phyloP scores from a whole-genome alignment of 2,329 filamentous ascomycete species.

The Juglanconis juglandina region DNA sequence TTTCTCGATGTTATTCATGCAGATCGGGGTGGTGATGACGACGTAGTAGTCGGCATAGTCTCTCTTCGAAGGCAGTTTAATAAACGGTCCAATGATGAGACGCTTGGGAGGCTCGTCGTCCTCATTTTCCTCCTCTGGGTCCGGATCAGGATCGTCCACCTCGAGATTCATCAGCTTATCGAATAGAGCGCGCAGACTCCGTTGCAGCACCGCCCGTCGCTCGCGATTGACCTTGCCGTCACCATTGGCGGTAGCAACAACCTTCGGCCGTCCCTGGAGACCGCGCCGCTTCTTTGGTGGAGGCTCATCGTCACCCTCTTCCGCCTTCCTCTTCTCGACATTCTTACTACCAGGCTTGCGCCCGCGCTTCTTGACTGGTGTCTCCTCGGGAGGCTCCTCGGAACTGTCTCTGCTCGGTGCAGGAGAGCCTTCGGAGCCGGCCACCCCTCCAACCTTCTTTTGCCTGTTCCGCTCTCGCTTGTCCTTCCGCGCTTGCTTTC shows the following conservation, averaged over 20 bases:
- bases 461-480: conserved; percentile 74
- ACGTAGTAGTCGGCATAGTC: conserved; percentile 94
- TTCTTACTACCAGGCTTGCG: conserved; percentile 71
- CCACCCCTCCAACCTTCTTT: conserved; percentile 45
- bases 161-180: conserved; percentile 81
- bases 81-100: conserved; percentile 87
- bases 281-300: conserved; percentile 76
- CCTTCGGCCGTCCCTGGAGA: conserved; percentile 67
- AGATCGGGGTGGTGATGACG: conserved; percentile 88
- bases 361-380: conserved; percentile 74
- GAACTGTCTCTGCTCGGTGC: conserved; percentile 76
- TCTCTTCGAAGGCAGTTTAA: conserved; percentile 83
- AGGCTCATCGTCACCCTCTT: conserved; percentile 72
- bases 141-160: conserved; percentile 64
- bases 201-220: conserved; percentile 75
- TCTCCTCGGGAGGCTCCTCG: conserved; percentile 64
- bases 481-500: conserved; percentile 82
- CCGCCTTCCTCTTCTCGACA: conserved; percentile 81
- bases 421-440: conserved; percentile 63
- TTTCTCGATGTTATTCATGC: conserved; percentile 90
- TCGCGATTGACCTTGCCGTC: conserved; percentile 63
- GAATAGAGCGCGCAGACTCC: conserved; percentile 72
- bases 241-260: conserved; percentile 36
- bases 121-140: conserved; percentile 37
- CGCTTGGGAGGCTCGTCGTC: conserved; percentile 62